These are phyloP conservation scores for Ustulina deusta DNA, from an alignment of 2,329 filamentous ascomycete species.

Conservation along the genomic window DNA sequence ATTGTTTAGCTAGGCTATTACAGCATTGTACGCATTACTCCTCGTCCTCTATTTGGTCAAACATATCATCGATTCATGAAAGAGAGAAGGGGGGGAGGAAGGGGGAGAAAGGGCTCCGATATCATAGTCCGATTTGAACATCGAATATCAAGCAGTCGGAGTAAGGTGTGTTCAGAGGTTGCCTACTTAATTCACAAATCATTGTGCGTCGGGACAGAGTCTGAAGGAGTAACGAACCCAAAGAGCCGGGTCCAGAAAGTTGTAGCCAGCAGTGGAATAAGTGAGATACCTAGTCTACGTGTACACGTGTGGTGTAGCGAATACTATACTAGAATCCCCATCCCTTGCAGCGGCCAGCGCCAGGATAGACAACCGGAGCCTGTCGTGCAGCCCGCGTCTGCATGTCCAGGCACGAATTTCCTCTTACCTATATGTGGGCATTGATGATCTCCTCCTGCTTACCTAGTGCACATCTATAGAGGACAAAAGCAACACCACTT, in stretches of 20 bases:
- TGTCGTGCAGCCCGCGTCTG: constrained; percentile 20
- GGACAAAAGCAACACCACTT: constrained; percentile 15
- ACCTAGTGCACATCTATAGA: constrained; percentile 9
- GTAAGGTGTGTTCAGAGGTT: not conserved
- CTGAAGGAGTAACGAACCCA: constrained; percentile 25
- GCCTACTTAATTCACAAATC: constrained; percentile 14
- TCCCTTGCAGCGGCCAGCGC: constrained; percentile 11
- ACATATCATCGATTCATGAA: not conserved
- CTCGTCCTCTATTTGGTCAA: not conserved
- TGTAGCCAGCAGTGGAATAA: constrained; percentile 7
- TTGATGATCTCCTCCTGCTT: constrained; percentile 17
- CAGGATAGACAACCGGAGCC: constrained; percentile 13
- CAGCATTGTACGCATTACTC: not conserved
- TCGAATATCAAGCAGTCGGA: not conserved
- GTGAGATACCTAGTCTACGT: not conserved
- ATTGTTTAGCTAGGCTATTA: not conserved
- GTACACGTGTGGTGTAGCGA: not conserved
- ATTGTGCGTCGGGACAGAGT: constrained; percentile 3
- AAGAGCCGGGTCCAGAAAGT: constrained; percentile 28
- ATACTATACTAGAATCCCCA: too few species aligned
- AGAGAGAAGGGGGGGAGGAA: not conserved
- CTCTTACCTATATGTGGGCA: constrained; percentile 11
- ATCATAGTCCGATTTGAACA: not conserved
- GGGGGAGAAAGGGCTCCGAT: not conserved
- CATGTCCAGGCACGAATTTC: constrained; percentile 23